Evolutionary conservation across 306 rosid species (phyloP), one percentile per base, ranked within the genome.

Genomic region (Begonia fuchsioides): DNA sequence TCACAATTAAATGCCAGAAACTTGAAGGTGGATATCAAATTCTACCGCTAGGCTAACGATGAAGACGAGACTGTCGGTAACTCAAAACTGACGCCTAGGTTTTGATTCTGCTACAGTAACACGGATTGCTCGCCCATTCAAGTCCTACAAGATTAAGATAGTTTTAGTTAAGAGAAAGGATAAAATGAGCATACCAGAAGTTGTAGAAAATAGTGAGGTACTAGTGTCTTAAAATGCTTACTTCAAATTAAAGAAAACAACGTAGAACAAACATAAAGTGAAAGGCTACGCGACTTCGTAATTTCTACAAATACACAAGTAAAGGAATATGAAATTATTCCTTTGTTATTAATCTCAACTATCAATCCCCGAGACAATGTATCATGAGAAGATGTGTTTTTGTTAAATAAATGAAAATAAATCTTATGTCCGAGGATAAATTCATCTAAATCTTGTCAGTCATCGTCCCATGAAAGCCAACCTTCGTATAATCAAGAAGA

Each of bases 111-210:
- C 98, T 2, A 19, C 14, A 0, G 87, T 67, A 15, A 90, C 98
- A 3, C 93, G 69, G 8, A 90, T 76, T 60, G 82, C 8, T 71
- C 98, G 81, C 48, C 98, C 98, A 56, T 73, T 66, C 66, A 90
- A 63, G 66, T 90, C 98, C 93, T 90, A 71, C 64, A 66, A 15
- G 44, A 65, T 17, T 55, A 3, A 59, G 55, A 17, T 43, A 47
- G 14, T 65, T 73, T 35, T 69, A 32, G 39, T 48, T 55, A 15
- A 58, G 50, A 66, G 9, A 55, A 11, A 3, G 40, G 11, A 5
- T 53, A 61, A 54, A 10, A 54, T 13, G 18, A 15, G 17, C 17
- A 53, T 15, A 40, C 11, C 13, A 8, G 15, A 43, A 0, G 41
- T 39, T 17, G 11, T 39, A 41, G 45, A 41, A 41, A 41, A 41